A percentile compares a stretch with the other conserved stretches of the same genome.
Evolutionary conservation across 2,329 filamentous ascomycete genomes (phyloP).

Genomic region (Fusarium phyllophilum): DNA sequence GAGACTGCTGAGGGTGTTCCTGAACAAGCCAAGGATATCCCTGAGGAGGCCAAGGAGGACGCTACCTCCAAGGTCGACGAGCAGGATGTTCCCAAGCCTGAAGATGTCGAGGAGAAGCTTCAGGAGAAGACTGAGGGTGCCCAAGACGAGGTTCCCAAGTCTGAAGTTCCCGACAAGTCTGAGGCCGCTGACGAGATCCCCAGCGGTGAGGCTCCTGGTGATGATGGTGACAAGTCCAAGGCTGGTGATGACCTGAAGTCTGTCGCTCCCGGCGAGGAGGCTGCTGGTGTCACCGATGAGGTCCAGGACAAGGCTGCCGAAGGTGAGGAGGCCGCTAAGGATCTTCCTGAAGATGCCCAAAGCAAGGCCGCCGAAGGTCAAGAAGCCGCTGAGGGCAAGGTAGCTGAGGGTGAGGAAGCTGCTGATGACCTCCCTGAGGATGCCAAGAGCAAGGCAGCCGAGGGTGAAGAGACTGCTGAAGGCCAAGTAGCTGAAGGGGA

Average conservation of each 20-base stretch:
- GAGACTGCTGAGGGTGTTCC: constrained; percentile 30
- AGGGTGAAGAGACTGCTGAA: constrained; percentile 5
- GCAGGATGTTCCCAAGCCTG: constrained; percentile 25
- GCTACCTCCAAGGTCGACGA: constrained; percentile 27
- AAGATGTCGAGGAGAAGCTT: constrained; percentile 21
- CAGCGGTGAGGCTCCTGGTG: background rate
- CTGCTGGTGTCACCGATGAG: constrained; percentile 43
- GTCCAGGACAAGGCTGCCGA: constrained; percentile 31
- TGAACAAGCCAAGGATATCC: constrained; percentile 23
- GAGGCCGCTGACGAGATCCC: constrained; percentile 10
- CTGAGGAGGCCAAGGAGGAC: constrained; percentile 29
- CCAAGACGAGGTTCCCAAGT: constrained; percentile 38
- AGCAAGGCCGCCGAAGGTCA: constrained; percentile 41
- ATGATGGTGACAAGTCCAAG: constrained; percentile 31
- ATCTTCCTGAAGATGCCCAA: constrained; percentile 6
- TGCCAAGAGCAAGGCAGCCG: constrained; percentile 2
- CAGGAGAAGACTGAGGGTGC: constrained; percentile 26
- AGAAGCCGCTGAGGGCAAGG: constrained; percentile 11
- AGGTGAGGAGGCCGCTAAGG: constrained; percentile 7
- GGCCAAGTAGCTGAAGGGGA: constrained; percentile 4
- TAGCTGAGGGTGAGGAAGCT: background rate
- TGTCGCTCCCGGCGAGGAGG: constrained; percentile 50
- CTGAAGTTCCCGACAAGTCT: constrained; percentile 24
- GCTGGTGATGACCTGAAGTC: constrained; percentile 52
- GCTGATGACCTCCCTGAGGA: constrained; percentile 3